Base-by-base conservation (phyloP, 306 rosid species). In the Albizia julibrissin region DNA sequence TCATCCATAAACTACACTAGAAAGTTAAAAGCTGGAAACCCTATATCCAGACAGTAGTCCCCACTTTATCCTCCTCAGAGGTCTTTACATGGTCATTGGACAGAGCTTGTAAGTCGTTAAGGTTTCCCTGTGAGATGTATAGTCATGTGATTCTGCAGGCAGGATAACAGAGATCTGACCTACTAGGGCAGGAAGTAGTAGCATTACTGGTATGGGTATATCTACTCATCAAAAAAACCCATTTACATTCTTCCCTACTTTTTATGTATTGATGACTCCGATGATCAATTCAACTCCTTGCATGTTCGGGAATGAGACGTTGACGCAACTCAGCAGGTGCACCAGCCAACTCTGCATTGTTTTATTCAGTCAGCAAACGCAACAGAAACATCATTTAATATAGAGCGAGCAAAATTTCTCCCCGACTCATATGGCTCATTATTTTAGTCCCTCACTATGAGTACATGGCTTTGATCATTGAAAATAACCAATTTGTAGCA, bases 261-360 rank as follows among this genome's bases (percentile, higher is more conserved):
- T n/a, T n/a, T 56, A 74, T 37, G 68, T 59, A 76, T 84, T 31
- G 14, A 73, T 77, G 67, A 68, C 11, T 10, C 47, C 9, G n/a
- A 33, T 67, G n/a, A 24, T 71, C 37, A 27, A 59, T 49, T 91
- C 77, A 87, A 82, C 67, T 82, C 83, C 86, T 87, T 27, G 85
- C 91, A 74, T 96, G 98, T 85, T 91, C 97, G 0, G 98, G 98
- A 83, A 96, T 93, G 80, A 96, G 94, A 22, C 97, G 97, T 8
- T 86, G 88, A 31, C 92, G 95, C 87, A 96, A 89, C 79, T 96
- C 98, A 8, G 90, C 87, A 2, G 98, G 75, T 66, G 89, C 91
- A 10, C 87, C 97, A 13, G 97, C 88, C 82, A 96, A 87, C 84
- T 96, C 99, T 96, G 92, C 91, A 79, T 40, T 56, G 71, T 67